phyloP scores from a whole-genome alignment of 2,329 filamentous ascomycete species.

The Venturia carpophila region DNA sequence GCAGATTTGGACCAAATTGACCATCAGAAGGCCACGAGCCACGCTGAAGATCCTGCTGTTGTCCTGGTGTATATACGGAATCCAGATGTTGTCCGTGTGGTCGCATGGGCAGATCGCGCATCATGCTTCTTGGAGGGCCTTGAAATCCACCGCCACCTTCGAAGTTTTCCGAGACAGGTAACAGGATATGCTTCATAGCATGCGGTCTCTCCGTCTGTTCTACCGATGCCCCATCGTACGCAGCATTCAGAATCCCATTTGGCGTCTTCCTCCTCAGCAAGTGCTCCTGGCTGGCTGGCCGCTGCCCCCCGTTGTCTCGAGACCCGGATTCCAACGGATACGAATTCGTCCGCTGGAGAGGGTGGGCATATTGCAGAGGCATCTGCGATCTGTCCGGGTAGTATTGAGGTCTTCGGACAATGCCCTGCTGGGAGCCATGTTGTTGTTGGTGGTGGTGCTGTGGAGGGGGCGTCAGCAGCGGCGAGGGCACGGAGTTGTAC shows the following conservation, averaged over 20 bases:
- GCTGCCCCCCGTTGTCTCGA: slow-evolving; percentile 21
- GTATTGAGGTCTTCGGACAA: background rate
- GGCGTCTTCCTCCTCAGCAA: slow-evolving; percentile 87
- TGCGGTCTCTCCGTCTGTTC: slow-evolving; percentile 67
- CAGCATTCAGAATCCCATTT: slow-evolving; percentile 83
- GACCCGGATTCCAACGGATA: slow-evolving; percentile 27
- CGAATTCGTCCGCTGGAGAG: slow-evolving; percentile 32
- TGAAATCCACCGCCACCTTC: slow-evolving; percentile 4
- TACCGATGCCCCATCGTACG: slow-evolving; percentile 76
- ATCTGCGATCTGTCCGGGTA: slow-evolving; percentile 21
- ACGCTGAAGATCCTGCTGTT: slow-evolving; percentile 8
- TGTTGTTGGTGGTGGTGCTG: slow-evolving; percentile 3
- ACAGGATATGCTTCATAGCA: slow-evolving; percentile 73
- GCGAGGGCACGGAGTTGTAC: background rate
- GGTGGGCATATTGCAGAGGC: slow-evolving; percentile 34
- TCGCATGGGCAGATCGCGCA: slow-evolving; percentile 31
- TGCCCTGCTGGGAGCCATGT: slow-evolving; percentile 16
- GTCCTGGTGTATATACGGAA: background rate
- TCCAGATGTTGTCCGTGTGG: slow-evolving; percentile 22
- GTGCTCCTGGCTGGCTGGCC: slow-evolving; percentile 50
- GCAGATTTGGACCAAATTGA: slow-evolving; percentile 7
- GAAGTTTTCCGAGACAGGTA: slow-evolving; percentile 49
- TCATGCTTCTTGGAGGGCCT: slow-evolving; percentile 23
- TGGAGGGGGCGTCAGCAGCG: slow-evolving; percentile 1
- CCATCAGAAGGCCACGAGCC: slow-evolving; percentile 23